Conservation (phyloP, 192 early-diverging fungal genomes). For the Backusella psychrophila region DNA sequence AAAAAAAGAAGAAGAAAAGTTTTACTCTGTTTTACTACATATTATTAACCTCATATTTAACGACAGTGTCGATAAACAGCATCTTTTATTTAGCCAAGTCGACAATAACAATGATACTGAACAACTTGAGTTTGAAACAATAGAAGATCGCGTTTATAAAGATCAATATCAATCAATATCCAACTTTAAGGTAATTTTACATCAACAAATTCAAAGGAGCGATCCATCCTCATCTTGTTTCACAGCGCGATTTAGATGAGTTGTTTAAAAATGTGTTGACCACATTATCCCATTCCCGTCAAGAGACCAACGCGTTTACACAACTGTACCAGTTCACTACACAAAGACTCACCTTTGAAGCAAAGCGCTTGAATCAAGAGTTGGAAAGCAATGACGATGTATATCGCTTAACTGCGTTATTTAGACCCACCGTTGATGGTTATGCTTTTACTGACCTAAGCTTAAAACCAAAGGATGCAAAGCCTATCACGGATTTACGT, state of each 20-base stretch:
- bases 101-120: neutral
- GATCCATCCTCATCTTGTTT: neutral
- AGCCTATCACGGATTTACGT: conserved; percentile 20
- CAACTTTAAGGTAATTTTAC: conserved; percentile 6
- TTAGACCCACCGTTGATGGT: conserved; percentile 43
- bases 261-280: neutral
- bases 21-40: neutral
- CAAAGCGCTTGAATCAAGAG: conserved; percentile 4
- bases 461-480: neutral
- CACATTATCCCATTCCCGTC: neutral
- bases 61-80: neutral
- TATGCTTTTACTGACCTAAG: conserved; percentile 44
- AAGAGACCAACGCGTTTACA: neutral
- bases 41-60: neutral
- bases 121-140: neutral
- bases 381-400: neutral
- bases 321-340: neutral
- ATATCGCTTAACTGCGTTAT: conserved; percentile 31
- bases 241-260: conserved; percentile 12
- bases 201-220: neutral
- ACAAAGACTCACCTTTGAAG: neutral
- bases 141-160: conserved; percentile 8
- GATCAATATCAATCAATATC: conserved; percentile 3
- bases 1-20: too few species aligned
- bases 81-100: neutral